Conservation (phyloP, 2,329 filamentous ascomycete genomes). For the Thelonectria rubi region DNA sequence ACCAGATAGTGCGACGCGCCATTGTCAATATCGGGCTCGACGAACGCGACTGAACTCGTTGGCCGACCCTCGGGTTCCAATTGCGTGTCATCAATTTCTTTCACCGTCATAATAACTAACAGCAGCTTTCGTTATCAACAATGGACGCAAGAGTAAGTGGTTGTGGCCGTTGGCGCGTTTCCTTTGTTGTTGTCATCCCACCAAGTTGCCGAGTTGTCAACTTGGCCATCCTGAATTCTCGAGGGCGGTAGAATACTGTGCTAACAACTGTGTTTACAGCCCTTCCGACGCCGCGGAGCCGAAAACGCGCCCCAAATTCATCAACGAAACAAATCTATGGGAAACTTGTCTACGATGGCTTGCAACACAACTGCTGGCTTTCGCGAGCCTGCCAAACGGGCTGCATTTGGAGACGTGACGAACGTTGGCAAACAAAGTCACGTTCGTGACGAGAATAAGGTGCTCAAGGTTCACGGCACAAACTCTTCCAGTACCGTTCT, state of each 20-base stretch:
- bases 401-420: constrained; percentile 84
- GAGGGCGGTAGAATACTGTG: constrained; percentile 17
- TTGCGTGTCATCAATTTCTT: constrained; percentile 36
- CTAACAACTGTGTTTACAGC: constrained; percentile 44
- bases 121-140: constrained; percentile 32
- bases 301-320: constrained; percentile 67
- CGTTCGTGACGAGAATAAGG: constrained; percentile 48
- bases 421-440: constrained; percentile 63
- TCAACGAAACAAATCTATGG: constrained; percentile 83
- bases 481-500: constrained; percentile 41
- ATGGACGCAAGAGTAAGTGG: constrained; percentile 51
- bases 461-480: constrained; percentile 43
- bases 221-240: constrained; percentile 26
- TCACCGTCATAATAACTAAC: constrained; percentile 26
- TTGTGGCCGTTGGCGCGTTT: constrained; percentile 12
- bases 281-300: constrained; percentile 57
- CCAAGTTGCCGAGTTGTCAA: constrained; percentile 10
- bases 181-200: constrained; percentile 21
- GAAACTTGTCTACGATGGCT: constrained; percentile 58
- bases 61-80: constrained; percentile 26
- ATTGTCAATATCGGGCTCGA: constrained; percentile 2
- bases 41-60: constrained; percentile 12
- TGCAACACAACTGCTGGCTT: constrained; percentile 42
- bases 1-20: constrained; percentile 27
- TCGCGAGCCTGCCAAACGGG: constrained; percentile 70